Conservation (phyloP, 208 protist genomes). For the Leishmania aethiopica region DNA sequence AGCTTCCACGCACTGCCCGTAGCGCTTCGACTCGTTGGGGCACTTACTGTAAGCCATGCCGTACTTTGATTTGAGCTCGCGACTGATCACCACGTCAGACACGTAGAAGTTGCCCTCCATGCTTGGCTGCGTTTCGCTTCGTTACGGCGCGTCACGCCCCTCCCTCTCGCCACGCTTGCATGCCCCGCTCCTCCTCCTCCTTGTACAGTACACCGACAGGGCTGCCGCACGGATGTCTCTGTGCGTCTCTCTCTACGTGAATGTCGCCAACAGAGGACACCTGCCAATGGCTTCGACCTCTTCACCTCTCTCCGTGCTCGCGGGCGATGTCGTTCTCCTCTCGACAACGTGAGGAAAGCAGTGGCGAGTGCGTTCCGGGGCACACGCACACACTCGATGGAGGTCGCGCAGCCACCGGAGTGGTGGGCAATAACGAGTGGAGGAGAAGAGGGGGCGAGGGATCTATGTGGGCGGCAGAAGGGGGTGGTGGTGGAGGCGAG, state of each 20-base stretch:
- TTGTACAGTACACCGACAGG: neutral
- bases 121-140: neutral
- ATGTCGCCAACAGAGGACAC: no score
- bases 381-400: no score
- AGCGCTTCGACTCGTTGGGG: constrained; percentile 46
- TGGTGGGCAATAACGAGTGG: no score
- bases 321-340: no score
- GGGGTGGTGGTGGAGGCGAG: no score
- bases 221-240: no score
- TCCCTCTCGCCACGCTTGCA: neutral
- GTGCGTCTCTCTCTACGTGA: no score
- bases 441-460: neutral
- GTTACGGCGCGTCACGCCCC: neutral
- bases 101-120: constrained; percentile 93
- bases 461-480: neutral
- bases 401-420: no score
- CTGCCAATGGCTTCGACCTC: neutral
- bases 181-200: neutral
- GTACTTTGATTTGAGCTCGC: constrained; percentile 59
- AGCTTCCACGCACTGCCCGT: constrained; percentile 77
- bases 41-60: constrained; percentile 64
- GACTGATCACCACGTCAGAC: constrained; percentile 69
- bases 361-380: no score
- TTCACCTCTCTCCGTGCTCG: neutral
- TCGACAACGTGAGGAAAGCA: no score